These are phyloP conservation scores for Ceratocystis papillata DNA, from an alignment of 2,329 filamentous ascomycete genomes.

Conservation along the genomic window DNA sequence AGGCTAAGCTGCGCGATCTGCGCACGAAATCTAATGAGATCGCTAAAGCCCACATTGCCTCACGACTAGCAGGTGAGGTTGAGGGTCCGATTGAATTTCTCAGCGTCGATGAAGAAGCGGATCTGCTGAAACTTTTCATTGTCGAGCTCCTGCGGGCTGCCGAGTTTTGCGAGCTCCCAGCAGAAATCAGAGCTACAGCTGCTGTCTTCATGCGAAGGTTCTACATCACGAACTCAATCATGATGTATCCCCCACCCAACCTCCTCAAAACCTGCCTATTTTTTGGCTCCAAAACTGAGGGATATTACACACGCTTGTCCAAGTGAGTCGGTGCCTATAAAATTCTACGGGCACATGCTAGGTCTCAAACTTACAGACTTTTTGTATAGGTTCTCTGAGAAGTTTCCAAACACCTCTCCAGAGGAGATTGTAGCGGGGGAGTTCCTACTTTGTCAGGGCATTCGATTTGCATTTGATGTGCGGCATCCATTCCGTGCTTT, in stretches of 20 bases:
- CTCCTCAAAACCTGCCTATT: slow-evolving; percentile 86
- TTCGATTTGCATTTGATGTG: slow-evolving; percentile 89
- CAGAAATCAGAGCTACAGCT: slow-evolving; percentile 50
- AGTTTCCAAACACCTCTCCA: slow-evolving; percentile 57
- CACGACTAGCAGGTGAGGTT: slow-evolving; percentile 34
- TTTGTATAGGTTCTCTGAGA: slow-evolving; percentile 48
- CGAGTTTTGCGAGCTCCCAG: slow-evolving; percentile 35
- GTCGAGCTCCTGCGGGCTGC: slow-evolving; percentile 48
- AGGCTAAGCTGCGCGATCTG: slow-evolving; percentile 56
- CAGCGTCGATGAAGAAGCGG: slow-evolving; percentile 70
- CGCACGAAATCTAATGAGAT: slow-evolving; percentile 69
- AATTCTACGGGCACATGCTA: no score
- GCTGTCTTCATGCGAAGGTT: slow-evolving; percentile 87
- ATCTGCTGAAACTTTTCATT: slow-evolving; percentile 68
- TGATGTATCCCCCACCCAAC: slow-evolving; percentile 88
- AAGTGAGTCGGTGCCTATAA: slow-evolving; percentile 29
- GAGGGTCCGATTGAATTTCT: slow-evolving; percentile 51
- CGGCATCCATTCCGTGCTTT: slow-evolving; percentile 80
- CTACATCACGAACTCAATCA: slow-evolving; percentile 88
- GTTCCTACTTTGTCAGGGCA: slow-evolving; percentile 81
- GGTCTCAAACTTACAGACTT: background rate
- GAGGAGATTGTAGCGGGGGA: slow-evolving; percentile 85
- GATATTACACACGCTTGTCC: slow-evolving; percentile 56
- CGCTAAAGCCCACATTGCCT: slow-evolving; percentile 52
- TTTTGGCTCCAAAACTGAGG: slow-evolving; percentile 87